A percentile compares a stretch with the other conserved stretches of the same genome.
Evolutionary conservation across 768 basidiomycete genomes (phyloP).

Genomic region (Solioccasus polychromus): DNA sequence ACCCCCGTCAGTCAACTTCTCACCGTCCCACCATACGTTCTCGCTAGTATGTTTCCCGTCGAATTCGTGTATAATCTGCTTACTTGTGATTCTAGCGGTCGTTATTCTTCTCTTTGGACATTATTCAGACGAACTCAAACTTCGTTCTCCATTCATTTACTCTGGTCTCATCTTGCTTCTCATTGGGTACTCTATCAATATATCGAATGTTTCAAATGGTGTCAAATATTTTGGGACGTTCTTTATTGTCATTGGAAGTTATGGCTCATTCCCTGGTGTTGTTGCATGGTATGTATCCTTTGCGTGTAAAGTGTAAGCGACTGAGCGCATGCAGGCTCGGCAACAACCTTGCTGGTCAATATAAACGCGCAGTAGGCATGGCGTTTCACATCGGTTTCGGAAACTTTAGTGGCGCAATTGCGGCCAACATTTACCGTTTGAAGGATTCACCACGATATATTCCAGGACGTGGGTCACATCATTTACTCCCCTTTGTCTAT

Average conservation of each 20-base stretch:
- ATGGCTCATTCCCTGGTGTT: constrained; percentile 52
- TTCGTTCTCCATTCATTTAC: constrained; percentile 59
- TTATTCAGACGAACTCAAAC: constrained; percentile 53
- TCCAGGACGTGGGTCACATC: constrained; percentile 53
- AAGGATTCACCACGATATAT: constrained; percentile 59
- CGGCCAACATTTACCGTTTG: constrained; percentile 58
- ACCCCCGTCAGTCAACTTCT: constrained; percentile 59
- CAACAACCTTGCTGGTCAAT: constrained; percentile 56
- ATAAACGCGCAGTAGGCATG: constrained; percentile 68
- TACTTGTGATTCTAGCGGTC: constrained; percentile 38
- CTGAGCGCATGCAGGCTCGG: constrained; percentile 44
- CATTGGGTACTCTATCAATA: constrained; percentile 63
- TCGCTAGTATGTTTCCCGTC: constrained; percentile 48
- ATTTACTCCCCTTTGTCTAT: background rate
- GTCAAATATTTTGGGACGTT: constrained; percentile 75
- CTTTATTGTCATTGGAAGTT: constrained; percentile 61
- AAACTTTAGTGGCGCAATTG: constrained; percentile 63
- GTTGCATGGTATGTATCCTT: constrained; percentile 52
- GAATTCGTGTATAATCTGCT: background rate
- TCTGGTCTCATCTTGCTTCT: constrained; percentile 48
- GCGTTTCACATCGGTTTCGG: constrained; percentile 52
- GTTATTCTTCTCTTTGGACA: constrained; percentile 48
- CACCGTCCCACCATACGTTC: constrained; percentile 64
- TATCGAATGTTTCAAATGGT: constrained; percentile 47
- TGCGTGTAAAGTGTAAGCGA: background rate